These are phyloP conservation scores for Tulasnella sp. DNA, from an alignment of 768 basidiomycete species.

Conservation along the genomic window DNA sequence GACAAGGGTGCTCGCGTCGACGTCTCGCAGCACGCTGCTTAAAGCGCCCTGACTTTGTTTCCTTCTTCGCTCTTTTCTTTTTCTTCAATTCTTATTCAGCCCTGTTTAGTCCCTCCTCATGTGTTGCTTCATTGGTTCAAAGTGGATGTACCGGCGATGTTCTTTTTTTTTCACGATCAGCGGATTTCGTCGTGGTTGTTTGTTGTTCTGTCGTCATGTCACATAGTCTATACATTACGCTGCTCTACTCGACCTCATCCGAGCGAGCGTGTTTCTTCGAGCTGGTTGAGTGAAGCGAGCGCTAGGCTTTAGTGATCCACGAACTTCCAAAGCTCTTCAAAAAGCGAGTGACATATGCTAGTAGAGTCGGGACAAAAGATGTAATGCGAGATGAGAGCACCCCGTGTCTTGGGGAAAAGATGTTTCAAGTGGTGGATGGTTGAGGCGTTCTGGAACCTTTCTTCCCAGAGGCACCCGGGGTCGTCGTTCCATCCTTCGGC, in stretches of 20 bases:
- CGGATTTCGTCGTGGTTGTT: background rate
- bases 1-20: background rate
- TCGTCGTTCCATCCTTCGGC: too few species aligned
- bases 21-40: background rate
- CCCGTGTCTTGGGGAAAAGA: background rate
- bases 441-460: background rate
- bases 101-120: background rate
- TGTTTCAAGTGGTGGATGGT: background rate
- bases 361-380: too few species aligned
- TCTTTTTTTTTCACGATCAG: background rate
- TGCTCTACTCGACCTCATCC: background rate
- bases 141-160: background rate
- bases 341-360: too few species aligned
- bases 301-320: too few species aligned
- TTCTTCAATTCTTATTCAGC: background rate
- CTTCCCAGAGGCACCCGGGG: background rate
- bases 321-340: too few species aligned
- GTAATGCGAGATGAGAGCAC: background rate
- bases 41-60: background rate
- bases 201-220: background rate
- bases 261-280: too few species aligned
- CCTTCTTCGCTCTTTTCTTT: background rate
- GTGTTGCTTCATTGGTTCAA: background rate
- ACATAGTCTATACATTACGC: constrained; percentile 1
- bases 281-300: too few species aligned